Evolutionary conservation across 1,284 basidiomycete species (phyloP).

Genomic region (Puccinia coronata): DNA sequence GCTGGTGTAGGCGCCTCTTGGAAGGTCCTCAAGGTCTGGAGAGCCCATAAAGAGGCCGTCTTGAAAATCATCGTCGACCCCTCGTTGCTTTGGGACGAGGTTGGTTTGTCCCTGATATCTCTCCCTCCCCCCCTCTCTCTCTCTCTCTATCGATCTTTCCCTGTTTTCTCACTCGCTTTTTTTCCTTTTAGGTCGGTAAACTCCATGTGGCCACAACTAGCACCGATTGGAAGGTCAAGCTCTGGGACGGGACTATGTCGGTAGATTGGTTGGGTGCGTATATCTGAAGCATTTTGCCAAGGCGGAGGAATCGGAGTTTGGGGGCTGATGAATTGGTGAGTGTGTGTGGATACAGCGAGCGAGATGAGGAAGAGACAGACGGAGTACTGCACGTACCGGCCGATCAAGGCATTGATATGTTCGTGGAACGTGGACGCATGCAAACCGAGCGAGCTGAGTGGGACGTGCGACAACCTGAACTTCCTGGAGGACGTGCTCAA

Average conservation of each 20-base stretch:
- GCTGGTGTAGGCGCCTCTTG: constrained; percentile 64
- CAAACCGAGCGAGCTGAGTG: constrained; percentile 72
- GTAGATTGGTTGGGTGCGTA: constrained; percentile 38
- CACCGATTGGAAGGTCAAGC: constrained; percentile 44
- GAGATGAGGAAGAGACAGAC: constrained; percentile 74
- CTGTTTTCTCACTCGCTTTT: constrained; percentile 66
- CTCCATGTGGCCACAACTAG: constrained; percentile 44
- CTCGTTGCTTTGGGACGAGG: constrained; percentile 45
- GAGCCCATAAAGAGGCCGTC: constrained; percentile 72
- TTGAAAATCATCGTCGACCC: constrained; percentile 69
- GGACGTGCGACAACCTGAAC: constrained; percentile 67
- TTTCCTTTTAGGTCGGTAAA: constrained; percentile 69
- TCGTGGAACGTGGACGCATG: constrained; percentile 93
- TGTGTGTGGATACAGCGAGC: constrained; percentile 69
- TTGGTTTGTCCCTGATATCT: neutral
- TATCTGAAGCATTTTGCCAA: neutral
- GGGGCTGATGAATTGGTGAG: neutral
- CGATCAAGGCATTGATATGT: constrained; percentile 76
- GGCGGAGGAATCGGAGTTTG: too few relatives aligned
- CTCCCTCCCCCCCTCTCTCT: constrained; percentile 60
- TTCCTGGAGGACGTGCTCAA: constrained; percentile 73
- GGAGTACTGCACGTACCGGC: constrained; percentile 76
- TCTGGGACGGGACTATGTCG: constrained; percentile 46
- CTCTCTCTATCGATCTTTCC: constrained; percentile 59
- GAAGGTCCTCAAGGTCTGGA: constrained; percentile 85